Base-by-base conservation (phyloP, 2,329 filamentous ascomycete species). In the Chaetomium sp. region DNA sequence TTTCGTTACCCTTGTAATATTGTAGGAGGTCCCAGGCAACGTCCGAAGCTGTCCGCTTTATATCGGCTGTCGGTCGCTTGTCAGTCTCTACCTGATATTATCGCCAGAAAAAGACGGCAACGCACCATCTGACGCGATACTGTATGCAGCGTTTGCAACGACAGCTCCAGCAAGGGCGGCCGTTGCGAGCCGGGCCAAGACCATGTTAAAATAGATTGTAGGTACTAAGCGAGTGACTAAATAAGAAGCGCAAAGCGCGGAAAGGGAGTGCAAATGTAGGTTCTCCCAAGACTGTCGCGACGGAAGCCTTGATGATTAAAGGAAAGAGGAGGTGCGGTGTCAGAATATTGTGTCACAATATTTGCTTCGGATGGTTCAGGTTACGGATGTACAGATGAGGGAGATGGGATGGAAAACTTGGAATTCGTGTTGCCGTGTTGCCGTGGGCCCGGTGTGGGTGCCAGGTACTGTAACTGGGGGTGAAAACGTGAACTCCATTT, bases 1-100 rank as follows among this genome's bases (percentile, higher is more conserved):
- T 75, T 60, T 78, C 66, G 67, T 80, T 80, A 65, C 81, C 81
- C 12, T 79, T 72, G 69, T 83, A 83, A 70, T 81, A 82, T 60
- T 76, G 74, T 62, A 83, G 70, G 69, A 82, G 69, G 62, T 82
- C 80, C 72, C 76, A 80, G 4, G 79, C 80, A 33, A 81, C 68
- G 25, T 73, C 73, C 23, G 73, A 72, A 45, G 79, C 78, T 2
- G 77, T 75, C 53, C 76, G 69, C 59, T 77, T 79, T 64, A 81
- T 81, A 27, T 72, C 71, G 53, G 60, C 70, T 72, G 60, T 19
- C 38, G 16, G 35, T 27, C 25, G 23, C n/a, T 25, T 16, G 65
- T 69, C 31, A 68, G 66, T 49, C 27, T 33, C 25, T 13, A 12
- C 12, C 19, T 21, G 21, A 12, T 4, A 1, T 25, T 21, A 16